Evolutionary conservation across 129 eudicot genomes (phyloP).

Genomic region (Helichrysum umbraculigerum): DNA sequence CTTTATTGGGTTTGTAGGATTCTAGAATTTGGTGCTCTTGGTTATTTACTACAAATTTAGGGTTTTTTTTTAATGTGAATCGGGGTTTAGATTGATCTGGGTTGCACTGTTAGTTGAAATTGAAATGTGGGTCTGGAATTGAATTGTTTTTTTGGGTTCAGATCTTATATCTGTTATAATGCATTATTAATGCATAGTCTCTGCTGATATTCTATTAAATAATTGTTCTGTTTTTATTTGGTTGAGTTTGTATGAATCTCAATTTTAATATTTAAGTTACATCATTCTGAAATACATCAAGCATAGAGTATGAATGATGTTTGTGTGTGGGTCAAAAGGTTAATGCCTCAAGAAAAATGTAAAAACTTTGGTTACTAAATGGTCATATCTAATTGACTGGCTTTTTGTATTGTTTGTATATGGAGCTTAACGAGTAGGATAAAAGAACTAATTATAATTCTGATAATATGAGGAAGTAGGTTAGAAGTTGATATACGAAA

Average conservation of each 20-base stretch:
- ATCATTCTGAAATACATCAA: too few species aligned
- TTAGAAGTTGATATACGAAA: not conserved
- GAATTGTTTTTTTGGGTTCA: not conserved
- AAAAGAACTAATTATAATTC: not conserved
- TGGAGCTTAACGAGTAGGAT: too few species aligned
- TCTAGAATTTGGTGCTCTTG: not conserved
- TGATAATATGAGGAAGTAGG: not conserved
- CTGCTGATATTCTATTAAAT: not conserved
- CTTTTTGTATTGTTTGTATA: too few species aligned
- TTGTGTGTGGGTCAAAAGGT: too few species aligned
- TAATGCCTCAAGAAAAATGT: too few species aligned
- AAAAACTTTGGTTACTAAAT: too few species aligned
- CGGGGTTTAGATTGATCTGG: slow-evolving; percentile 2
- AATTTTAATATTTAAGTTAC: too few species aligned
- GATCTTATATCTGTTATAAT: slow-evolving; percentile 22
- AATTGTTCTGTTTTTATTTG: not conserved
- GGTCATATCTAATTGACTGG: too few species aligned
- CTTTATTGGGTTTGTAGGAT: slow-evolving; percentile 10
- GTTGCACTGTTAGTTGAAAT: not conserved
- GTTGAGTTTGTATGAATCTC: not conserved
- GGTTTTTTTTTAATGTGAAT: slow-evolving; percentile 11
- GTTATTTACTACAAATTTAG: not conserved
- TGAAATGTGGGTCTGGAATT: slow-evolving; percentile 11
- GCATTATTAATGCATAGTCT: not conserved
- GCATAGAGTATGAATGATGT: too few species aligned